A percentile compares a stretch with the other conserved stretches of the same genome.
Conservation (phyloP, 768 basidiomycete genomes). For the Collybiopsis confluens region DNA sequence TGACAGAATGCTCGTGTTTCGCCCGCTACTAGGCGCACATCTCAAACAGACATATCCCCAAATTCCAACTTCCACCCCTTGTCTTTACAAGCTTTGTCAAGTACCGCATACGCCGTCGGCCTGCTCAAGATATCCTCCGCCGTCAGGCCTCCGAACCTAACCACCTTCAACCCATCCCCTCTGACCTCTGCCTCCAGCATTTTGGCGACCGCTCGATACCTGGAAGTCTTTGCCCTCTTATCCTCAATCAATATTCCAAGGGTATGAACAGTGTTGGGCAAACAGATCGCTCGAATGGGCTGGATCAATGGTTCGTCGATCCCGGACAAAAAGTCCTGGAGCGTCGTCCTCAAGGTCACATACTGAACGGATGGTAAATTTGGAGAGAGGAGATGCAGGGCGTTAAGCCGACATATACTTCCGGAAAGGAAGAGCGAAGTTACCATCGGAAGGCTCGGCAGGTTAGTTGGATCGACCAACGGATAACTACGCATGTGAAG, state of each 20-base stretch:
- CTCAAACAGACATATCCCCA: background rate
- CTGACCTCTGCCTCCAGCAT: background rate
- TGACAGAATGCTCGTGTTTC: background rate
- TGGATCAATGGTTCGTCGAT: too few species aligned
- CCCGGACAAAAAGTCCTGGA: too few species aligned
- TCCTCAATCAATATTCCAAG: background rate
- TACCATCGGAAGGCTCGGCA: too few species aligned
- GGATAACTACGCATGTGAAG: too few species aligned
- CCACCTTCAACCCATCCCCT: background rate
- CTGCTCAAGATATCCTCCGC: background rate
- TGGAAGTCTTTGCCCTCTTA: background rate
- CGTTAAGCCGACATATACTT: too few species aligned
- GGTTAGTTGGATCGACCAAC: too few species aligned
- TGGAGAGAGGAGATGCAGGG: too few species aligned
- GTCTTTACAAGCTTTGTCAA: background rate
- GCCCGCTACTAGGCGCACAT: too few species aligned
- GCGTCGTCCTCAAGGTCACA: too few species aligned
- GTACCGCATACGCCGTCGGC: background rate
- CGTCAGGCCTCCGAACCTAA: background rate
- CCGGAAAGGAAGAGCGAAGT: too few species aligned
- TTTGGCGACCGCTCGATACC: background rate
- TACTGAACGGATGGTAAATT: too few species aligned
- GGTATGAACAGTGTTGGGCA: background rate
- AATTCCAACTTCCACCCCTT: background rate
- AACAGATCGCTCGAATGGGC: too few species aligned